These are phyloP conservation scores for Vitis cinerea DNA, from an alignment of 164 flowering plant genomes.

Conservation along the genomic window DNA sequence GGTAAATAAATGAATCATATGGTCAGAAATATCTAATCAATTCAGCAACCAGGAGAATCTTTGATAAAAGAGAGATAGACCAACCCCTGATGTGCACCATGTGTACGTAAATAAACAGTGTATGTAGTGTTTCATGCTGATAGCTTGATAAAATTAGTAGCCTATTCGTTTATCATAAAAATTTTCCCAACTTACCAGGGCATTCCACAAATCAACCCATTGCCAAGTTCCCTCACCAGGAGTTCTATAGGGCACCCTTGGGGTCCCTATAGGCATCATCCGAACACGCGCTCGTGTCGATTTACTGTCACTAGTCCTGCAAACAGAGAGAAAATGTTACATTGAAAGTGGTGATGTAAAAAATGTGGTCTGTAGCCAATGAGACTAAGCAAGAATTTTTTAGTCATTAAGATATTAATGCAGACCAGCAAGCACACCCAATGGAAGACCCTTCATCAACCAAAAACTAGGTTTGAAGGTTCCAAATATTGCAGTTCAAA, in stretches of 20 bases:
- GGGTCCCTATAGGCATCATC: slow-evolving; percentile 95
- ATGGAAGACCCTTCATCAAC: no score
- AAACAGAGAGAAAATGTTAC: slow-evolving; percentile 6
- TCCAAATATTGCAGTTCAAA: no score
- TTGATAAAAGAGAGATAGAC: no score
- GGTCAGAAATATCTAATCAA: no score
- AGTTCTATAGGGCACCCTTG: slow-evolving; percentile 70
- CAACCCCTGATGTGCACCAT: not conserved
- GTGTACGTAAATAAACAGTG: not conserved
- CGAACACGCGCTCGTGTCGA: slow-evolving; percentile 43
- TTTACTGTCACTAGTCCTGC: slow-evolving; percentile 43
- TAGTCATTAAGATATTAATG: no score
- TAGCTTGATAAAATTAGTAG: not conserved
- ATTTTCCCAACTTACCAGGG: slow-evolving; percentile 61
- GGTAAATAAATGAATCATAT: no score
- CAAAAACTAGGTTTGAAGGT: no score
- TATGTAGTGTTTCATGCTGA: not conserved
- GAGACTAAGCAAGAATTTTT: no score
- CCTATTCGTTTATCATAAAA: not conserved
- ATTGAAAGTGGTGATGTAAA: no score
- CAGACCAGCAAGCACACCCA: no score
- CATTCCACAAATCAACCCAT: slow-evolving; percentile 93
- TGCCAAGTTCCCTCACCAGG: slow-evolving; percentile 86
- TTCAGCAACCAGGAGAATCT: no score
- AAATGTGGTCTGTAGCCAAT: no score